These are phyloP conservation scores for Thermothielavioides terrestris DNA, from an alignment of 495 filamentous ascomycete species.

Conservation along the genomic window DNA sequence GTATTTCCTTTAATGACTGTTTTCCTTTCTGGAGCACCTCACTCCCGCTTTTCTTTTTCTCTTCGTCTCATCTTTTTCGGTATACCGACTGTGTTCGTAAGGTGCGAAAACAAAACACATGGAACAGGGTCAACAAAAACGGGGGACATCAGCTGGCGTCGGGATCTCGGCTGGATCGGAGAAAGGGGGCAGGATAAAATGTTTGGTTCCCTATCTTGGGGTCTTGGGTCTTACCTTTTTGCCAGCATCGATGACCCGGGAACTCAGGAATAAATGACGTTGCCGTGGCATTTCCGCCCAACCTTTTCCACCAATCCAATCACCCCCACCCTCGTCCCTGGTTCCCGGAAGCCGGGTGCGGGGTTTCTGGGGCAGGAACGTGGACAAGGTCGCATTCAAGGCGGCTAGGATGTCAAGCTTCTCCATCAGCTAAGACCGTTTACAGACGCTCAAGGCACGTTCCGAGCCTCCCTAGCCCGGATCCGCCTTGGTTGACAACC, in stretches of 20 bases:
- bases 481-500: background rate
- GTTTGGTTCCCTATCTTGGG: background rate
- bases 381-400: slow-evolving; percentile 7
- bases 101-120: too few relatives aligned
- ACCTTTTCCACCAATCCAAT: background rate
- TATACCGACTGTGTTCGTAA: too few relatives aligned
- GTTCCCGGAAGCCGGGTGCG: slow-evolving; percentile 9
- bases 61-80: too few relatives aligned
- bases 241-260: background rate
- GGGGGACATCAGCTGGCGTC: background rate
- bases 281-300: background rate
- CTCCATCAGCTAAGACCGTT: slow-evolving; percentile 12
- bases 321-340: background rate
- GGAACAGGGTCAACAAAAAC: too few relatives aligned
- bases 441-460: slow-evolving; percentile 2
- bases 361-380: slow-evolving; percentile 3
- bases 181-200: background rate
- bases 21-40: too few relatives aligned
- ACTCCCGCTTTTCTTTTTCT: too few relatives aligned
- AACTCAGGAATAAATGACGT: background rate
- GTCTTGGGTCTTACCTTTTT: background rate
- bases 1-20: too few relatives aligned
- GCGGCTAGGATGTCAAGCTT: background rate
- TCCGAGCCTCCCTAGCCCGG: background rate
- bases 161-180: background rate